phyloP scores from a whole-genome alignment of 805 yeast species.

The Candida rishiriensis region DNA sequence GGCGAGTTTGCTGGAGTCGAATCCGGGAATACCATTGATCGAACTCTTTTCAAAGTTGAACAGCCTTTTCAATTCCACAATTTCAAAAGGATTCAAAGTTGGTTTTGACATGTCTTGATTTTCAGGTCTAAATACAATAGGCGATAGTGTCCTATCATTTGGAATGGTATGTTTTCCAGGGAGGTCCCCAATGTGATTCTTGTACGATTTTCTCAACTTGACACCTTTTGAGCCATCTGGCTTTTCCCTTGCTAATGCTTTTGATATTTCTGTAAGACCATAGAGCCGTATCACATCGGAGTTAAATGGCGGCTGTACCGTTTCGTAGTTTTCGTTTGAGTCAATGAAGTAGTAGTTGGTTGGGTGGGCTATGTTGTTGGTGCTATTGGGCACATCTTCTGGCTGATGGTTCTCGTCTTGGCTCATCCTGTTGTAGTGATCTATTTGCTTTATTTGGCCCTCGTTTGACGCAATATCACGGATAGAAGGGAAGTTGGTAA shows the following conservation, averaged over 20 bases:
- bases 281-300: slow-evolving; percentile 69
- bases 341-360: slow-evolving; percentile 29
- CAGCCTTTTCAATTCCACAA: slow-evolving; percentile 42
- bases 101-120: slow-evolving; percentile 33
- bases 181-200: slow-evolving; percentile 82
- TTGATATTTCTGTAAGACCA: slow-evolving; percentile 61
- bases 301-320: slow-evolving; percentile 63
- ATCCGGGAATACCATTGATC: slow-evolving; percentile 71
- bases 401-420: too few relatives aligned
- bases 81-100: slow-evolving; percentile 45
- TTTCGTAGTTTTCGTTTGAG: slow-evolving; percentile 28
- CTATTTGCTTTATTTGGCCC: too few relatives aligned
- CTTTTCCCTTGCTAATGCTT: slow-evolving; percentile 80
- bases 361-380: not conserved
- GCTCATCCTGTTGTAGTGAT: too few relatives aligned
- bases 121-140: slow-evolving; percentile 34
- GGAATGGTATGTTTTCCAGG: slow-evolving; percentile 76
- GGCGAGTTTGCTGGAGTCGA: slow-evolving; percentile 64
- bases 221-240: slow-evolving; percentile 89
- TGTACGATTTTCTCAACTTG: slow-evolving; percentile 89
- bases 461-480: too few relatives aligned
- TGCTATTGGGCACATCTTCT: too few relatives aligned
- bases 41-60: slow-evolving; percentile 62
- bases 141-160: slow-evolving; percentile 36
- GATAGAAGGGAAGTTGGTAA: too few relatives aligned